Base-by-base conservation (phyloP, 2,329 filamentous ascomycete species). In the Gyromitra esculenta region DNA sequence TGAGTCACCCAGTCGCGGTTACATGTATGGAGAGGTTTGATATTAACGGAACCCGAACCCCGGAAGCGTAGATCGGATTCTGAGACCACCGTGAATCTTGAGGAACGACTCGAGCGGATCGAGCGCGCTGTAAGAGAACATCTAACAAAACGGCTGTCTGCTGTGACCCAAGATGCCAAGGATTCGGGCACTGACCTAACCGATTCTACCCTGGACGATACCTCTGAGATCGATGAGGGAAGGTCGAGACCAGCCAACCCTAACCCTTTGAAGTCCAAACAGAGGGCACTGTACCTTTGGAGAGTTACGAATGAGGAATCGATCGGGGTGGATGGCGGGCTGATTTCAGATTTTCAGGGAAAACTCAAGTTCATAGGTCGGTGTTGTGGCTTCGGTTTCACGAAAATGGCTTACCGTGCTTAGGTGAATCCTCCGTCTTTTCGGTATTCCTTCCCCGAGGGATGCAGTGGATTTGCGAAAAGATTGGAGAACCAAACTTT, bases 361-460 rank as follows among this genome's bases (percentile, higher is more conserved):
- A 71, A 50, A 21, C 11, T 67, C 3, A 76, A 62, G 62, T 76
- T 76, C 21, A 76, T 76, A 18, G 68, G 73, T 69, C 15, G 1
- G 48, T 31, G 1, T n/a, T 25, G 7, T 9, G n/a, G 4, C 25
- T 45, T 4, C 2, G 11, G 9, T 43, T 1, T 21, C 35, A 1
- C n/a, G 25, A 13, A 18, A 52, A 11, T 25, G 6, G 35, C 54
- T 52, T 13, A 66, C 39, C 13, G 15, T 21, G 0, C 18, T 13
- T 21, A 73, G 70, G 71, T n/a, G 67, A 75, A 43, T 72, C 66
- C 4, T 72, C 67, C 4, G 68, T 76, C 18, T 73, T 76, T 39
- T 50, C 73, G 4, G 11, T 76, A 0, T 73, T 76, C 43, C 56
- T 76, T 11, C 68, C 68, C 9, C 13, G 43, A 4, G 73, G 73